Conservation (phyloP, 306 rosid genomes). For the Cucumis cinereus region DNA sequence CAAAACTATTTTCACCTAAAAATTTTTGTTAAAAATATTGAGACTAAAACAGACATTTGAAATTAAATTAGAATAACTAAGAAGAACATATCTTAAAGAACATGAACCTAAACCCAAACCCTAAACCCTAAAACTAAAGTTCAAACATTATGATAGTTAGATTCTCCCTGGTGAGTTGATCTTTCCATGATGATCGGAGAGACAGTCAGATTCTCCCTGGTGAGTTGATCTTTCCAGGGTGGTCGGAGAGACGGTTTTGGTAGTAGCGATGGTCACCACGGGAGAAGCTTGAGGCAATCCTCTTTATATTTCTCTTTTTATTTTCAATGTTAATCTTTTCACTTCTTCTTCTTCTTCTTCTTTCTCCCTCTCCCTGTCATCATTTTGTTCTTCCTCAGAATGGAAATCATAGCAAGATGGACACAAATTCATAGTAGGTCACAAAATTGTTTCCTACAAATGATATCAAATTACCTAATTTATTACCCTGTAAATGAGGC, state of each 20-base stretch:
- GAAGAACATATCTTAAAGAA: too few species aligned
- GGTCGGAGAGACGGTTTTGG: not conserved
- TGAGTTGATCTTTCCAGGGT: not conserved
- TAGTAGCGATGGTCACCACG: not conserved
- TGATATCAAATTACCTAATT: not conserved
- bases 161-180: not conserved
- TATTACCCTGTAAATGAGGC: too few species aligned
- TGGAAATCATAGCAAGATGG: not conserved
- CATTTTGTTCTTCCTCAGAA: slow-evolving; percentile 49
- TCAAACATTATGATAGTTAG: too few species aligned
- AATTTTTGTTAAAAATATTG: too few species aligned
- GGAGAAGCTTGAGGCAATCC: slow-evolving; percentile 7
- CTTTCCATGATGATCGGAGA: not conserved
- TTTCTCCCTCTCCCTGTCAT: slow-evolving; percentile 34
- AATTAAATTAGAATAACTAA: too few species aligned
- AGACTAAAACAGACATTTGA: too few species aligned
- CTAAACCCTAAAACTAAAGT: too few species aligned
- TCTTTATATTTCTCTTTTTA: slow-evolving; percentile 43
- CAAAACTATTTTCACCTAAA: too few species aligned
- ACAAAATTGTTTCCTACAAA: too few species aligned
- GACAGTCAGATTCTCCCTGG: too few species aligned
- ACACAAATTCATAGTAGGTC: too few species aligned
- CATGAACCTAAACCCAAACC: too few species aligned
- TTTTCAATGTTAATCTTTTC: slow-evolving; percentile 42
- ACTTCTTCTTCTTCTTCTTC: slow-evolving; percentile 58